These are phyloP conservation scores for Pontederia paniculata DNA, from an alignment of 176 grass and related monocot genomes.

Conservation along the genomic window DNA sequence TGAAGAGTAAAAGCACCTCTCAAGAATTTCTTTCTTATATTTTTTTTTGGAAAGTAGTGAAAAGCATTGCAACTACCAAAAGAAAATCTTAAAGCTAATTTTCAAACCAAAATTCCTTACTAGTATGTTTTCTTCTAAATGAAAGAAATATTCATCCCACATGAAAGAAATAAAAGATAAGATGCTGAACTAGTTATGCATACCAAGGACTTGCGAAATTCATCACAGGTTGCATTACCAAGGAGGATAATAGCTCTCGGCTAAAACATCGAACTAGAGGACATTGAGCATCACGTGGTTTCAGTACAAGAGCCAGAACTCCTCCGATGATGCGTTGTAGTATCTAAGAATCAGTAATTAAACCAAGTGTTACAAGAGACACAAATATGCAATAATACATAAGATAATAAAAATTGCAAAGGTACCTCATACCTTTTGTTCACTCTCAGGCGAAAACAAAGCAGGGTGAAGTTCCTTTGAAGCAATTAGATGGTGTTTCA, in stretches of 20 bases:
- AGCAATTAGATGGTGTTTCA: conserved; percentile 76
- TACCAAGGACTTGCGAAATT: conserved; percentile 88
- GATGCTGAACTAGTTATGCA: conserved; percentile 19
- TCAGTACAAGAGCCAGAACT: conserved; percentile 67
- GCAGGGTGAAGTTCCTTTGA: conserved; percentile 93
- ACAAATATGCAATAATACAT: not conserved
- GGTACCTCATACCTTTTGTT: conserved; percentile 56
- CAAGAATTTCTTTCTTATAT: no score
- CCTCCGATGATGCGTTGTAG: conserved; percentile 85
- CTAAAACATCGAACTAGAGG: conserved; percentile 72
- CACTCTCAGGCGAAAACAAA: conserved; percentile 77
- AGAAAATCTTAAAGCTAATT: not conserved
- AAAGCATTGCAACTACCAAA: no score
- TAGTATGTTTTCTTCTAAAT: not conserved
- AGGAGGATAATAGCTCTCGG: conserved; percentile 64
- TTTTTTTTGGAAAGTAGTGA: no score
- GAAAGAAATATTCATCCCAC: conserved; percentile 14
- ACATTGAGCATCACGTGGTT: conserved; percentile 82
- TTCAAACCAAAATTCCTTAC: not conserved
- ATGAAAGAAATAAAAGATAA: conserved; percentile 16
- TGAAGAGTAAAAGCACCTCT: no score
- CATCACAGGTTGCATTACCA: conserved; percentile 84
- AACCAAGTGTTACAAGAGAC: not conserved
- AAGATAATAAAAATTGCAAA: conserved; percentile 3
- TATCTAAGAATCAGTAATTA: conserved; percentile 42